These are phyloP conservation scores for Fusarium marasasianum DNA, from an alignment of 2,329 filamentous ascomycete species.

Conservation along the genomic window DNA sequence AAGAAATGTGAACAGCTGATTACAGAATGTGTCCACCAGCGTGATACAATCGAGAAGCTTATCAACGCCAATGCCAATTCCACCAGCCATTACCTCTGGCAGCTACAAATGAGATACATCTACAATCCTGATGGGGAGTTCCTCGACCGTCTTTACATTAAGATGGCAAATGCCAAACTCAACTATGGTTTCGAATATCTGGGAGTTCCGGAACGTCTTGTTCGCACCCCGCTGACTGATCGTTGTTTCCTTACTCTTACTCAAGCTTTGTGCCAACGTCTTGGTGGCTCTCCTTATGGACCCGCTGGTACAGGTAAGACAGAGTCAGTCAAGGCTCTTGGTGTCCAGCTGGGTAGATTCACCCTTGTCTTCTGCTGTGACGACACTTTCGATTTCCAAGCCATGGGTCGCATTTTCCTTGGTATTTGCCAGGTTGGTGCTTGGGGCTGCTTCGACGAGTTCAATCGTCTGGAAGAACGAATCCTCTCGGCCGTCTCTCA, in stretches of 20 bases:
- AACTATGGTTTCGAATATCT: constrained; percentile 99
- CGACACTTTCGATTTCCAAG: constrained; percentile 99
- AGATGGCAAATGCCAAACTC: constrained; percentile 96
- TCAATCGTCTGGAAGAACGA: constrained; percentile 97
- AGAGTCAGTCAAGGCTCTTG: constrained; percentile 97
- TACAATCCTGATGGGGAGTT: constrained; percentile 85
- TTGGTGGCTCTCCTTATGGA: constrained; percentile 96
- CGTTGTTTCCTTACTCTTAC: constrained; percentile 98
- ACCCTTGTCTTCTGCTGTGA: constrained; percentile 99
- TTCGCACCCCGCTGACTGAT: constrained; percentile 95
- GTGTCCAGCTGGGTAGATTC: constrained; percentile 95
- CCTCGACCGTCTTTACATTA: constrained; percentile 83
- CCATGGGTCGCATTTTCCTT: constrained; percentile 99
- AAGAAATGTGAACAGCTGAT: constrained; percentile 99
- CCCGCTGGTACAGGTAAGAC: constrained; percentile 99
- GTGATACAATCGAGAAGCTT: constrained; percentile 90
- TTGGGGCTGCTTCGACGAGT: constrained; percentile 99
- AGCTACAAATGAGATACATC: constrained; percentile 96
- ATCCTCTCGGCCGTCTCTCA: constrained; percentile 98
- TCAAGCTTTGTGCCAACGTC: constrained; percentile 91
- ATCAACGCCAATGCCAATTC: constrained; percentile 77
- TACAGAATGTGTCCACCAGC: constrained; percentile 98
- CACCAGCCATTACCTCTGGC: constrained; percentile 87
- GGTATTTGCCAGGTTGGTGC: constrained; percentile 99
- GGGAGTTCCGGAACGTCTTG: constrained; percentile 93